These are phyloP conservation scores for Ophiosphaerella korrae DNA, from an alignment of 2,329 filamentous ascomycete species.

Conservation along the genomic window DNA sequence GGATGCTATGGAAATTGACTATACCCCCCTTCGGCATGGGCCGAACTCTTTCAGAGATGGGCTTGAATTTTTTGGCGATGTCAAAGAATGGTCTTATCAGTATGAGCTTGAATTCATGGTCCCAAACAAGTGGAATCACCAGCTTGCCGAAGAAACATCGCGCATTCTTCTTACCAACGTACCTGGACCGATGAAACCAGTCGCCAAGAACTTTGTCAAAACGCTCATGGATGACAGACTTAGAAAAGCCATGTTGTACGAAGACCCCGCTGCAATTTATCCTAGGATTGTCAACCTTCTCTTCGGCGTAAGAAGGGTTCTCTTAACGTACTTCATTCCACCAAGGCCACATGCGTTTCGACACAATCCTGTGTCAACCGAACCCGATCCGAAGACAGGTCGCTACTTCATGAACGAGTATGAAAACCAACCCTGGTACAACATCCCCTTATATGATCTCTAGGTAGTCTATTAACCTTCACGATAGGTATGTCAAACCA, in stretches of 20 bases:
- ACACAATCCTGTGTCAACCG: conserved; percentile 47
- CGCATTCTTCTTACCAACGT: conserved; percentile 66
- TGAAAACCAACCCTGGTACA: conserved; percentile 37
- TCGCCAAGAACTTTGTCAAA: conserved; percentile 57
- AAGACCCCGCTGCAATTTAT: conserved; percentile 44
- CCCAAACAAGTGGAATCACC: conserved; percentile 43
- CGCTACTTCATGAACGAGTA: conserved; percentile 26
- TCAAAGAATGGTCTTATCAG: conserved; percentile 55
- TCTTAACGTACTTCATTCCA: conserved; percentile 63
- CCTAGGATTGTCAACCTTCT: conserved; percentile 52
- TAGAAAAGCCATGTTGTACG: conserved; percentile 63
- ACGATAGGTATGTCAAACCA: conserved; percentile 30
- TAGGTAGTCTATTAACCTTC: not conserved
- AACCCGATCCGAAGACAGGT: conserved; percentile 54
- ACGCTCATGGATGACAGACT: conserved; percentile 69
- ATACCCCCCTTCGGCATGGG: conserved; percentile 50
- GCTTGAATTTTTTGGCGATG: conserved; percentile 58
- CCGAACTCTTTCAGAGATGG: conserved; percentile 52
- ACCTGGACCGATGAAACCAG: conserved; percentile 51
- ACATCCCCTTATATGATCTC: conserved; percentile 34
- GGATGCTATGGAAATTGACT: conserved; percentile 69
- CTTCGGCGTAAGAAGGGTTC: conserved; percentile 59
- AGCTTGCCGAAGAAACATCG: conserved; percentile 63
- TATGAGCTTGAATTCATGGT: conserved; percentile 68
- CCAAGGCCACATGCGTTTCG: conserved; percentile 56